Evolutionary conservation across 1,139 yeast genomes (phyloP), one percentile per base, ranked within the genome.

Genomic region (Debaryomycetaceae sp.): DNA sequence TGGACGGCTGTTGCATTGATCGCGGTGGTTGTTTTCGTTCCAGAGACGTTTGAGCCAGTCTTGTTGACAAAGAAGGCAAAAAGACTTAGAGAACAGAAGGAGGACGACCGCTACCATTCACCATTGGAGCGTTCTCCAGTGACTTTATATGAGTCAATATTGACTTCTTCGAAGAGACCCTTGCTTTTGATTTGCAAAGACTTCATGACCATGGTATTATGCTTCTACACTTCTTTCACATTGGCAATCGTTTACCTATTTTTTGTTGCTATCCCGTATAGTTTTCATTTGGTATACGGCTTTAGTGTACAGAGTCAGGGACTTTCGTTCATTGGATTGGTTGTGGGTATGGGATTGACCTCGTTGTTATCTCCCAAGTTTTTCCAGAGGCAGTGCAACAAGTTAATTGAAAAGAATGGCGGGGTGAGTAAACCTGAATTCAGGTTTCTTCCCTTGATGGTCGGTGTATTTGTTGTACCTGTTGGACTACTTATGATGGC

Each of bases 251-350:
- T 83, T 22, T 83, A 83, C 56, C 59, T 83, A 54, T 83, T 81
- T 57, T 83, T 83, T 52, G 80, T 81, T 38, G 78, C 87, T 4
- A 77, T 81, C 54, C 88, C 88, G 1, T 75, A 76, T 47, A 77
- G 78, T 23, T 81, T 77, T 54, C 54, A 60, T 9, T 68, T 69
- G 5, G 75, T 78, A 1, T 83, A 78, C 54, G 54, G 59, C 8
- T 79, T 81, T 53, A 52, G 57, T 9, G 59, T 70, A 8, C 53
- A 54, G 31, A 54, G 52, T 35, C 59, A 62, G 34, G 86, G 85
- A 11, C 61, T 80, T 44, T 63, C 83, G 1, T 83, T 81, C 53
- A 42, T 81, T 14, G 84, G 85, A 2, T 55, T 81, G 38, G 58
- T 78, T 24, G 57, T 69, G 5, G 88, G 87, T 6, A 69, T 77